Evolutionary conservation across 2,329 filamentous ascomycete genomes (phyloP), one percentile per base, ranked within the genome.

Genomic region (Penicillium sp.): DNA sequence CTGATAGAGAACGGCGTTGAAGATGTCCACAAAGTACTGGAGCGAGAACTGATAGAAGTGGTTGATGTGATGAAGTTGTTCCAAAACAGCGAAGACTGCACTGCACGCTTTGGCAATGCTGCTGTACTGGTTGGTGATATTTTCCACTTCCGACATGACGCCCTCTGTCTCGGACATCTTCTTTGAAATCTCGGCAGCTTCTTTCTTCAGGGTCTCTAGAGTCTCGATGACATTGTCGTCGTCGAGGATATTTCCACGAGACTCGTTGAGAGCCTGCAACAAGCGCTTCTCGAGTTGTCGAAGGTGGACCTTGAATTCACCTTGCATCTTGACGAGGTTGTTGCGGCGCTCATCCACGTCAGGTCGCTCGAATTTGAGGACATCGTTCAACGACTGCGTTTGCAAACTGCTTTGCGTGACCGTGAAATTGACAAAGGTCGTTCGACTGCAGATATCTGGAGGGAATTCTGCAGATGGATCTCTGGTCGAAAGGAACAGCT

Each of bases 1-100:
- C 49, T 82, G 80, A 58, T 86, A 86, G 35, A 98, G 78, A 6
- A 98, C 93, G 5, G 86, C 83, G 66, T 95, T 88, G 80, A 98
- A 98, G 59, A 98, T 98, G 66, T 96, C 88, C 47, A 95, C 81
- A 73, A 98, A 98, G 73, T 95, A 98, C 69, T 96, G 90, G 50
- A 98, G 79, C 34, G 93, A 98, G 77, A 98, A 98, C 67, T 97
- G 94, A 71, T 98, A 98, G 73, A 97, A 97, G 76, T 97, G 93
- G 69, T 98, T 96, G 67, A 98, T 84, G 66, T 96, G 94, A 70
- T 97, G 91, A 49, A 98, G 81, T 69, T 98, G 91, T 73, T 98
- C 94, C 52, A 98, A 77, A 11, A 98, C 88, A 29, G 94, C 90
- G 67, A 97, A 98, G 37, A 98, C 91, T 47, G 93, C 90, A 73